Evolutionary conservation across 805 yeast genomes (phyloP).

Genomic region (Metschnikowia continentalis): DNA sequence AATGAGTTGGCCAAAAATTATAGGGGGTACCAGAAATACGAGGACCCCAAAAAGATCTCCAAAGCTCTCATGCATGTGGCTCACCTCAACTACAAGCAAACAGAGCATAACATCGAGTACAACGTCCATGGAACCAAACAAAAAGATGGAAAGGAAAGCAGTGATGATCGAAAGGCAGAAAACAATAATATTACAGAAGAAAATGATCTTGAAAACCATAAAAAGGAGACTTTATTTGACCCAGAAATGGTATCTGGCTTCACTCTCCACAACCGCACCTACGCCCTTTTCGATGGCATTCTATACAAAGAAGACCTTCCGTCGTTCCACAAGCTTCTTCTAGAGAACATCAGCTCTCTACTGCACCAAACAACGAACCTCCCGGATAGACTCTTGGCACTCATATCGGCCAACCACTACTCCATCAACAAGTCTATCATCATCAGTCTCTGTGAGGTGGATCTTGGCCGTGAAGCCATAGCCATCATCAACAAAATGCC

Average conservation of each 20-base stretch:
- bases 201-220: neutral
- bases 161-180: too few species aligned
- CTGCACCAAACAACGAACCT: conserved; percentile 8
- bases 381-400: conserved; percentile 19
- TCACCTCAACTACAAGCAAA: conserved; percentile 9
- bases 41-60: conserved; percentile 6
- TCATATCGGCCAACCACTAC: conserved; percentile 22
- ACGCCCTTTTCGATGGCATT: conserved; percentile 24
- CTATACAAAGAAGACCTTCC: conserved; percentile 31
- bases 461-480: conserved; percentile 24
- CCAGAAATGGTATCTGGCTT: conserved; percentile 20
- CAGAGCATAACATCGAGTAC: conserved; percentile 18
- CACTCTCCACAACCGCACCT: conserved; percentile 16
- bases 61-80: conserved; percentile 12
- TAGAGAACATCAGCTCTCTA: conserved; percentile 10
- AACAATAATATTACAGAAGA: too few species aligned
- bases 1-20: conserved; percentile 16
- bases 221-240: neutral
- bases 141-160: too few species aligned
- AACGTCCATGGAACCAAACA: neutral
- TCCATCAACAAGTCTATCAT: conserved; percentile 25
- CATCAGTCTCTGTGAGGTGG: conserved; percentile 25
- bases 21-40: conserved; percentile 18
- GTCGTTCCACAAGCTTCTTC: conserved; percentile 21
- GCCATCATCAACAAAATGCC: conserved; percentile 21